phyloP scores from a whole-genome alignment of 2,329 filamentous ascomycete genomes.

The Phialophora chinensis region DNA sequence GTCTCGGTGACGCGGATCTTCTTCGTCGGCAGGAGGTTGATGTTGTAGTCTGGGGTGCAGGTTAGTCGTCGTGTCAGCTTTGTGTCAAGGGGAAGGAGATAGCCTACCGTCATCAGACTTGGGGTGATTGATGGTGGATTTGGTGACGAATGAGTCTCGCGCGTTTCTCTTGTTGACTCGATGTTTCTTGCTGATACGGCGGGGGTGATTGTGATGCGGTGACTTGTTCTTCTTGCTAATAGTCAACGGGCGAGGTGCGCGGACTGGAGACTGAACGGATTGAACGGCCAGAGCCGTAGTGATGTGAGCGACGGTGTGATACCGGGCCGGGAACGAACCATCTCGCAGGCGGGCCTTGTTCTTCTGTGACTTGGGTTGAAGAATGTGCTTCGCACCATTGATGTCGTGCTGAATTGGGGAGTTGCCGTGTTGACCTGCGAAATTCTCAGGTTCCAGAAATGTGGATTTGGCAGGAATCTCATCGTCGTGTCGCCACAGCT shows the following conservation, averaged over 20 bases:
- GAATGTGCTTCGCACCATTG: conserved; percentile 20
- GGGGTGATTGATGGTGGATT: conserved; percentile 9
- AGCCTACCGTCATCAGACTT: conserved; percentile 22
- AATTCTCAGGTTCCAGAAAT: not conserved
- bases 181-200: conserved; percentile 4
- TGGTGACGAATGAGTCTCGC: conserved; percentile 28
- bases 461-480: conserved; percentile 3
- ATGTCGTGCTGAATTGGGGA: not conserved
- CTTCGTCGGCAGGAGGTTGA: conserved; percentile 27
- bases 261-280: conserved; percentile 10
- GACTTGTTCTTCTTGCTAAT: conserved; percentile 19
- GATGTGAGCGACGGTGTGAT: not conserved
- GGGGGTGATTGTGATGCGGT: no score
- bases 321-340: not conserved
- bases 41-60: conserved; percentile 18
- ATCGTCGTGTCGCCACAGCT: conserved; percentile 13
- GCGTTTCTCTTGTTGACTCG: conserved; percentile 27
- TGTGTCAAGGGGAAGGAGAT: not conserved
- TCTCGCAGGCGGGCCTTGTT: conserved; percentile 14
- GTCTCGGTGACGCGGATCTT: conserved; percentile 25
- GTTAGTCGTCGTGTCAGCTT: not conserved
- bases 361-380: conserved; percentile 30
- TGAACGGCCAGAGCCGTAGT: conserved; percentile 20
- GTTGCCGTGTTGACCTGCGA: conserved; percentile 10
- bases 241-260: conserved; percentile 13